phyloP scores from a whole-genome alignment of 257 asterid species.

The Paraleonurus japonicus region DNA sequence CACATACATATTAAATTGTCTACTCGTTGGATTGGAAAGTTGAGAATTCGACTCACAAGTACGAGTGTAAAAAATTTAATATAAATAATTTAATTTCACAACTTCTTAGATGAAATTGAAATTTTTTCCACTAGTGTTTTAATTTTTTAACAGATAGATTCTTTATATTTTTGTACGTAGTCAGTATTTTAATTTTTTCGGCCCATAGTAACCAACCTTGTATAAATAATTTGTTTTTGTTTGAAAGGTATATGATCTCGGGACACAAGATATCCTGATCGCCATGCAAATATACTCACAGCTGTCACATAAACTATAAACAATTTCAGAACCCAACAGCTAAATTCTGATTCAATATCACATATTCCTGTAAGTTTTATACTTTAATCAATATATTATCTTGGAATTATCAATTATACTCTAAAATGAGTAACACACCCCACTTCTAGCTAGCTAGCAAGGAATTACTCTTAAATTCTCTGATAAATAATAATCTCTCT shows the following conservation, averaged over 20 bases:
- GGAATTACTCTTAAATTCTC: slow-evolving; percentile 39
- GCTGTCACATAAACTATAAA: slow-evolving; percentile 31
- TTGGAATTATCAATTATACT: slow-evolving; percentile 43
- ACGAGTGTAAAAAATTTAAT: no score
- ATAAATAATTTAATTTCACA: no score
- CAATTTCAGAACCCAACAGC: slow-evolving; percentile 26
- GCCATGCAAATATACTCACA: slow-evolving; percentile 37
- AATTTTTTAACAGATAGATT: no score
- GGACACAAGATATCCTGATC: slow-evolving; percentile 21
- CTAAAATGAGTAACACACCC: slow-evolving; percentile 38
- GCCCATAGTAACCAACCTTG: neutral
- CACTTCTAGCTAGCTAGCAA: slow-evolving; percentile 24
- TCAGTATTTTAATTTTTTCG: neutral
- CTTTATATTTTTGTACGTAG: no score
- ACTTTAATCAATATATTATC: slow-evolving; percentile 33
- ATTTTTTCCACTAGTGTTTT: no score
- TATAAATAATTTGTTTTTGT: neutral
- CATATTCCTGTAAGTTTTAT: slow-evolving; percentile 38
- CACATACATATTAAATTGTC: no score
- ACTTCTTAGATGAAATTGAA: no score
- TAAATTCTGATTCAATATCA: slow-evolving; percentile 36
- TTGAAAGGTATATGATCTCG: neutral
- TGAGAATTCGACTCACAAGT: no score
- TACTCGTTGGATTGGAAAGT: no score
- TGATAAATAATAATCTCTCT: neutral